phyloP scores from a whole-genome alignment of 805 yeast species.

The Metahyphopichia silvanorum region DNA sequence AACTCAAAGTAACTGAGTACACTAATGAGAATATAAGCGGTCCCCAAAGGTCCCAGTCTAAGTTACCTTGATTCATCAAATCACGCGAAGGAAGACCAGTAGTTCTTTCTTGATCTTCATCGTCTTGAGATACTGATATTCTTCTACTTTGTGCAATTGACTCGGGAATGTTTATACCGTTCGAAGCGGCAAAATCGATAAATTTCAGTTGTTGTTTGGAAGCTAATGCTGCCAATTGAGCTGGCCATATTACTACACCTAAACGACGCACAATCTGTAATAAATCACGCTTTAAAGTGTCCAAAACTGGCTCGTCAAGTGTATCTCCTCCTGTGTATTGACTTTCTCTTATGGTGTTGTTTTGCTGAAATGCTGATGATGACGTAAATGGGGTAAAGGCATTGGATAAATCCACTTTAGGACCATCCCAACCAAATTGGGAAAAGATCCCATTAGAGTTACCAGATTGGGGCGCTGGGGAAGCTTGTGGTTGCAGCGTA shows the following conservation, averaged over 20 bases:
- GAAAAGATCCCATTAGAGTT: constrained; percentile 4
- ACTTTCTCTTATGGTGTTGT: constrained; percentile 37
- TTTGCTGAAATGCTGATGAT: constrained; percentile 14
- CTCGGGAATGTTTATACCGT: constrained; percentile 34
- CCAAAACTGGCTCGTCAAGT: constrained; percentile 63
- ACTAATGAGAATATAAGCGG: constrained; percentile 61
- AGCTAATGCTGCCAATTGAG: constrained; percentile 36
- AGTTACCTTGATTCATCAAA: constrained; percentile 14
- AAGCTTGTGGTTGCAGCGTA: constrained; percentile 2
- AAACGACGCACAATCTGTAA: constrained; percentile 33
- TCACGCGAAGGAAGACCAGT: constrained; percentile 20
- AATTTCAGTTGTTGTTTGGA: constrained; percentile 29
- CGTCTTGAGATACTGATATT: constrained; percentile 22
- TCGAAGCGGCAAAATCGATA: constrained; percentile 30
- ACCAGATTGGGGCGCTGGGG: not conserved
- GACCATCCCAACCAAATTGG: constrained; percentile 15
- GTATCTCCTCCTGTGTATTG: constrained; percentile 70
- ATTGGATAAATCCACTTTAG: constrained; percentile 32
- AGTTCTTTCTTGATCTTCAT: constrained; percentile 19
- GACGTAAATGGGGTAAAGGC: constrained; percentile 31
- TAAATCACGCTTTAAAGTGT: constrained; percentile 46
- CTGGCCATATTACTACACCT: constrained; percentile 43
- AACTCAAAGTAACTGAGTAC: constrained; percentile 52
- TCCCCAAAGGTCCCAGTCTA: constrained; percentile 72
- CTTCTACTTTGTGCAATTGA: constrained; percentile 26